phyloP scores from a whole-genome alignment of 208 protist genomes.

The Leishmania turanica region DNA sequence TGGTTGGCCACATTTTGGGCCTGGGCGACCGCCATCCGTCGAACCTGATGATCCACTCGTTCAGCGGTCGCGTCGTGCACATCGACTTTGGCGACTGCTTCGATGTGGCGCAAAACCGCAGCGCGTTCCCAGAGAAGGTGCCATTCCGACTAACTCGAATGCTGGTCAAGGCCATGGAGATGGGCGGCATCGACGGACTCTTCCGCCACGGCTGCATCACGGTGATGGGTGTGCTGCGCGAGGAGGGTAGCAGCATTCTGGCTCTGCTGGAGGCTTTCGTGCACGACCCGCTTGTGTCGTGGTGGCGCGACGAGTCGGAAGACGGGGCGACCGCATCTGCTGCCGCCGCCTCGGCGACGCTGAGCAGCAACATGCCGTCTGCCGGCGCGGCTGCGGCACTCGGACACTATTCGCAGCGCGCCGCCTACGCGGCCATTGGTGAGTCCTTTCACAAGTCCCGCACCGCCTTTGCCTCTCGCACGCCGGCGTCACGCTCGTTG shows the following conservation, averaged over 20 bases:
- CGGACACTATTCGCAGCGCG: constrained; percentile 30
- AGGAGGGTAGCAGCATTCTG: constrained; percentile 98
- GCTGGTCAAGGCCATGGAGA: constrained; percentile 99
- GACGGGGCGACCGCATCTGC: constrained; percentile 17
- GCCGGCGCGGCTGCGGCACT: constrained; percentile 6
- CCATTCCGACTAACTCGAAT: constrained; percentile 99
- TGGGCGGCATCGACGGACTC: constrained; percentile 98
- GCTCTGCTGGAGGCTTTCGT: constrained; percentile 99
- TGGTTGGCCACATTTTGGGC: constrained; percentile 98
- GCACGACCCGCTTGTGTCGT: constrained; percentile 99
- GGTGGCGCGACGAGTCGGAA: constrained; percentile 90
- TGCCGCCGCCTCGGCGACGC: constrained; percentile 8
- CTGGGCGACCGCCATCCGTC: constrained; percentile 99
- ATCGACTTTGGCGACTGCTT: constrained; percentile 99
- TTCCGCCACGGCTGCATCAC: constrained; percentile 98
- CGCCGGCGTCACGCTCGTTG: constrained; percentile 20
- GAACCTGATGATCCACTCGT: constrained; percentile 99
- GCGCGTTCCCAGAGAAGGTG: constrained; percentile 98
- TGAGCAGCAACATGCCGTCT: constrained; percentile 24
- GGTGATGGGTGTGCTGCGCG: constrained; percentile 98
- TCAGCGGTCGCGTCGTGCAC: constrained; percentile 99
- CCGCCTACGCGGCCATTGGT: constrained; percentile 43
- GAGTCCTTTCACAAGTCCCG: constrained; percentile 43
- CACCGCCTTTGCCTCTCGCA: constrained; percentile 30
- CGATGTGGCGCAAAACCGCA: constrained; percentile 98